Evolutionary conservation across 2,329 filamentous ascomycete genomes (phyloP), one percentile per base, ranked within the genome.

Genomic region (Elsinoe australis): DNA sequence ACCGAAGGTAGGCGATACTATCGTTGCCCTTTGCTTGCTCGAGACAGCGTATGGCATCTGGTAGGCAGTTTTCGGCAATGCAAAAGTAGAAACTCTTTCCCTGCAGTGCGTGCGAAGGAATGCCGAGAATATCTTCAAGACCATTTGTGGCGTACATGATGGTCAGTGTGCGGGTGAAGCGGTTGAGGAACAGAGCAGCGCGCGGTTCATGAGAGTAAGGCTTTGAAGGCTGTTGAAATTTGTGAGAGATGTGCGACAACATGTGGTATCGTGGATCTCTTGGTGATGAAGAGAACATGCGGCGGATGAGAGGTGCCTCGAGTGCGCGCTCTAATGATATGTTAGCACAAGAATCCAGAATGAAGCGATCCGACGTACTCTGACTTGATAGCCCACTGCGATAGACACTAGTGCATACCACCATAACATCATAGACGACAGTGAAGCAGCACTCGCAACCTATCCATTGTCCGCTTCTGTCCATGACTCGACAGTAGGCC

Each of bases 361-460:
- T 19, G 36, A 22, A 15, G 28, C 17, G 2, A 18, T 42, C 41
- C 6, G 19, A 32, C 85, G 67, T 73, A 92, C 87, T 82, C 59
- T 87, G 76, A 58, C 83, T 89, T 60, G 78, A 83, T 53, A 74
- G 73, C 18, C 81, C 80, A 47, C 74, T 71, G 46, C 74, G 73
- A 62, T 92, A 94, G 53, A 92, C 76, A 59, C 83, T 88, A 9
- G 82, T 90, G 60, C 85, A 88, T 32, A 85, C 86, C 41, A 94
- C 85, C 65, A 94, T 72, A 17, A 92, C 85, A 73, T 94, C 83
- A 64, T 94, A 85, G 34, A 94, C 87, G 33, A 94, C 74, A 4
- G 87, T 92, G 63, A 94, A 94, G 64, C 87, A 88, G 65, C 86
- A 92, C 67, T 94, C 87, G 66, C 86, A 92, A 53, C 78, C 80